Evolutionary conservation across 164 flowering plant genomes (phyloP).

Genomic region (Magnolia sinica): DNA sequence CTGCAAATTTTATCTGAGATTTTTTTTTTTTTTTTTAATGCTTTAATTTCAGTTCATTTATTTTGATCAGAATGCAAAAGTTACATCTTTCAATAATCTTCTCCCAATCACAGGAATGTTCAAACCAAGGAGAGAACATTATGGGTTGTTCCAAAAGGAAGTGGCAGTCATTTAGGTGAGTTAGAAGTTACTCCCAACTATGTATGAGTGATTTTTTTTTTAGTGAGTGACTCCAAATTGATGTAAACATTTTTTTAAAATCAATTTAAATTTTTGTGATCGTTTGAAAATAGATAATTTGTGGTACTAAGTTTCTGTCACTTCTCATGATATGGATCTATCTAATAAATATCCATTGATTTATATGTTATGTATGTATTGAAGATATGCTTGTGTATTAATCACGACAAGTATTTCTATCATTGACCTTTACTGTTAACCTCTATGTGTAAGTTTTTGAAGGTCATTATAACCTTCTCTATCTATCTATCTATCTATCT

Average conservation of each 20-base stretch:
- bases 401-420: not conserved
- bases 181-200: not conserved
- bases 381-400: too few relatives aligned
- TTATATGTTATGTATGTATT: too few relatives aligned
- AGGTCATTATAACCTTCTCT: not conserved
- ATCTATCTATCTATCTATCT: not conserved
- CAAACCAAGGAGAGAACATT: slow-evolving; percentile 26
- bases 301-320: too few relatives aligned
- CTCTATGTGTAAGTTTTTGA: not conserved
- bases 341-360: too few relatives aligned
- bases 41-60: not conserved
- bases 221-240: too few relatives aligned
- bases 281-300: too few relatives aligned
- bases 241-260: too few relatives aligned
- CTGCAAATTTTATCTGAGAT: not conserved
- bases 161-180: slow-evolving; percentile 66
- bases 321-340: too few relatives aligned
- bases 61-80: not conserved
- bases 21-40: not conserved
- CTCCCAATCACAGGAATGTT: slow-evolving; percentile 36
- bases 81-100: slow-evolving; percentile 5
- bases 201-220: not conserved
- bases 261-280: too few relatives aligned
- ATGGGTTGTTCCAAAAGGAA: slow-evolving; percentile 35
- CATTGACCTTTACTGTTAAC: not conserved